A percentile compares a stretch with the other conserved stretches of the same genome.
phyloP scores from a whole-genome alignment of 768 basidiomycete genomes.

The Mycena epipterygia region DNA sequence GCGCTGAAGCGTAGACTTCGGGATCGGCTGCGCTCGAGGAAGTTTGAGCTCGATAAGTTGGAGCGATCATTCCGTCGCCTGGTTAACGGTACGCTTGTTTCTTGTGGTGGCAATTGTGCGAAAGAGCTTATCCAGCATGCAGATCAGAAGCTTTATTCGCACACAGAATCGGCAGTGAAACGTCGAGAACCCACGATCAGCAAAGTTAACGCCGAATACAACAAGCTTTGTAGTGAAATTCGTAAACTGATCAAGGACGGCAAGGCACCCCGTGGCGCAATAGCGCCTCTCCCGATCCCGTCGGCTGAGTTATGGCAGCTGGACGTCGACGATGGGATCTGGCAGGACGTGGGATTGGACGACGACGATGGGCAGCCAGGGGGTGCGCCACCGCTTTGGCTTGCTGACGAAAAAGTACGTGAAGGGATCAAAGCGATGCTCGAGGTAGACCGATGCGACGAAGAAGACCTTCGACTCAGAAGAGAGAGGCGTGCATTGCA shows the following conservation, averaged over 20 bases:
- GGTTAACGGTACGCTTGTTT: background rate
- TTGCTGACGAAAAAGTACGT: too few species aligned
- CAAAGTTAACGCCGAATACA: too few species aligned
- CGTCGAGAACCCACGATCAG: too few species aligned
- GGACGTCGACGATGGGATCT: too few species aligned
- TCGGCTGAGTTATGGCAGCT: too few species aligned
- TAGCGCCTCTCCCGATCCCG: conserved; percentile 36
- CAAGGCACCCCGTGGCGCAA: conserved; percentile 34
- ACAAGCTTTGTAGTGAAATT: conserved; percentile 37
- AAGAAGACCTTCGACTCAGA: conserved; percentile 20
- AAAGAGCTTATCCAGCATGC: conserved; percentile 35
- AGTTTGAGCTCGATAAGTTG: too few species aligned
- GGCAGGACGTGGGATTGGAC: conserved; percentile 44
- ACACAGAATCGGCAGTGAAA: too few species aligned
- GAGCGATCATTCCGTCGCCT: background rate
- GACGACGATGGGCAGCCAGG: conserved; percentile 35
- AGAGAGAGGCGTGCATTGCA: background rate
- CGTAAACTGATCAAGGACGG: conserved; percentile 30
- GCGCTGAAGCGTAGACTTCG: background rate
- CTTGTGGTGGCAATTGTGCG: conserved; percentile 20
- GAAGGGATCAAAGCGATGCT: conserved; percentile 36
- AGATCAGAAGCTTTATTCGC: too few species aligned
- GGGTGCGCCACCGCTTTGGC: conserved; percentile 39
- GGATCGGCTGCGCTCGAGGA: background rate
- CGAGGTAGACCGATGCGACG: conserved; percentile 31